Percentiles rank a stretch among this genome's conserved stretches.
Conservation (phyloP, 768 basidiomycete species). For the Coprinopsis sp. region DNA sequence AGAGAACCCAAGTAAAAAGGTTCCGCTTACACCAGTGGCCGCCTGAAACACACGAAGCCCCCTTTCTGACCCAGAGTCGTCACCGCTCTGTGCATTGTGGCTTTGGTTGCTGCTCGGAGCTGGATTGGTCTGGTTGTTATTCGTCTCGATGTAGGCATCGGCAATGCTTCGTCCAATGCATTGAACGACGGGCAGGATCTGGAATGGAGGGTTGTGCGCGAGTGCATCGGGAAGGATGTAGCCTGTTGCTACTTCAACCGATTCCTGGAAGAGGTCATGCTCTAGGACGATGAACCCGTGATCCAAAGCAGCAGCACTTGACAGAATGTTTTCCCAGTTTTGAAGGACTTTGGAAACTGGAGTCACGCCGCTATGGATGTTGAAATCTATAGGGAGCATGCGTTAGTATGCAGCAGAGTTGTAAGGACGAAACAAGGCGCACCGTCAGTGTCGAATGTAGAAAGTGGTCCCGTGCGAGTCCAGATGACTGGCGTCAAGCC, state of each 20-base stretch:
- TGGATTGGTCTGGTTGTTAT: constrained; percentile 63
- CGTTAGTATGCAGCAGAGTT: constrained; percentile 4
- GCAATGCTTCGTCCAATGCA: constrained; percentile 56
- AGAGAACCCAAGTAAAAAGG: neutral
- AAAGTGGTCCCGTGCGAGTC: constrained; percentile 58
- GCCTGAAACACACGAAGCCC: no score
- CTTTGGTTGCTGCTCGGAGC: constrained; percentile 25
- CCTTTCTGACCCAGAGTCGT: neutral
- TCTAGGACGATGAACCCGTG: constrained; percentile 89
- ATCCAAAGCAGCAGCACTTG: constrained; percentile 49
- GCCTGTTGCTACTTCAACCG: constrained; percentile 80
- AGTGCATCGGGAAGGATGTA: constrained; percentile 83
- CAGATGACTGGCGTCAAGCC: constrained; percentile 80
- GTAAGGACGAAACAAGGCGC: constrained; percentile 9
- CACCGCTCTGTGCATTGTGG: neutral
- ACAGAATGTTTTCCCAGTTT: constrained; percentile 73
- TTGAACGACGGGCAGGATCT: constrained; percentile 62
- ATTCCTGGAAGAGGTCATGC: constrained; percentile 82
- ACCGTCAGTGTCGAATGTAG: constrained; percentile 73
- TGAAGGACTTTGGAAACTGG: constrained; percentile 55
- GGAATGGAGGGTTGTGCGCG: constrained; percentile 58
- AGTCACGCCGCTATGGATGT: constrained; percentile 64
- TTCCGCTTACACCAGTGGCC: neutral
- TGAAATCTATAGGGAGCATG: constrained; percentile 63
- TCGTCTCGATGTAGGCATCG: constrained; percentile 82